phyloP scores from a whole-genome alignment of 73 alveolate species.

The Symbiodinium pilosum region DNA sequence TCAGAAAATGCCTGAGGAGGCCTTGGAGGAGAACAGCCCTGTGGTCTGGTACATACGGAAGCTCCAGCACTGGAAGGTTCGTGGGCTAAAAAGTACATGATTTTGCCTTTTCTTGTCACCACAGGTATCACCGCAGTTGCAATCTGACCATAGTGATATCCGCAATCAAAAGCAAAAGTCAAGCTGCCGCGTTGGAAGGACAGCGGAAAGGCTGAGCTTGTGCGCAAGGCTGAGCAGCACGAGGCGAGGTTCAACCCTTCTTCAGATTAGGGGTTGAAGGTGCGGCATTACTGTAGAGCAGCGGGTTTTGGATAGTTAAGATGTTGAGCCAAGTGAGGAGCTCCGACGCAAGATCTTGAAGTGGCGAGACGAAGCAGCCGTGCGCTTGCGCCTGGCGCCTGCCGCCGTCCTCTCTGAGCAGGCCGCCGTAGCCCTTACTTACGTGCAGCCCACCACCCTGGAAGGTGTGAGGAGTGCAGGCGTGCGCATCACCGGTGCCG shows the following conservation, averaged over 20 bases:
- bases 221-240: background rate
- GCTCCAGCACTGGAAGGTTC: conserved; percentile 5
- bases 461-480: conserved; percentile 13
- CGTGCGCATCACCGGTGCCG: conserved; percentile 31
- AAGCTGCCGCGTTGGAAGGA: background rate
- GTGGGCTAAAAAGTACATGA: too few relatives aligned
- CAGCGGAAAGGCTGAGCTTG: conserved; percentile 19
- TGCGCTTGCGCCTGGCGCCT: conserved; percentile 50
- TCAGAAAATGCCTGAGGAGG: background rate
- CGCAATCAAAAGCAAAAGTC: too few relatives aligned
- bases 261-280: too few relatives aligned
- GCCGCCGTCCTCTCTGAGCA: conserved; percentile 29
- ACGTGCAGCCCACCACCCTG: conserved; percentile 30
- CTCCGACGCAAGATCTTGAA: background rate
- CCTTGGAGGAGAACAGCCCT: conserved; percentile 1
- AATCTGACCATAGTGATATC: too few relatives aligned
- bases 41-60: conserved; percentile 27
- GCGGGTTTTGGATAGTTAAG: too few relatives aligned
- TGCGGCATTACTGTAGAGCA: too few relatives aligned
- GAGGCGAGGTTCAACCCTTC: background rate
- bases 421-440: background rate
- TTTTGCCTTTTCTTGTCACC: too few relatives aligned
- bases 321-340: background rate
- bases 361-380: conserved; percentile 33
- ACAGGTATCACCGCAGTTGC: too few relatives aligned